Percentiles rank a stretch among this genome's conserved stretches.
phyloP scores from a whole-genome alignment of 1,284 basidiomycete species.

The Cutaneotrichosporon sp. region DNA sequence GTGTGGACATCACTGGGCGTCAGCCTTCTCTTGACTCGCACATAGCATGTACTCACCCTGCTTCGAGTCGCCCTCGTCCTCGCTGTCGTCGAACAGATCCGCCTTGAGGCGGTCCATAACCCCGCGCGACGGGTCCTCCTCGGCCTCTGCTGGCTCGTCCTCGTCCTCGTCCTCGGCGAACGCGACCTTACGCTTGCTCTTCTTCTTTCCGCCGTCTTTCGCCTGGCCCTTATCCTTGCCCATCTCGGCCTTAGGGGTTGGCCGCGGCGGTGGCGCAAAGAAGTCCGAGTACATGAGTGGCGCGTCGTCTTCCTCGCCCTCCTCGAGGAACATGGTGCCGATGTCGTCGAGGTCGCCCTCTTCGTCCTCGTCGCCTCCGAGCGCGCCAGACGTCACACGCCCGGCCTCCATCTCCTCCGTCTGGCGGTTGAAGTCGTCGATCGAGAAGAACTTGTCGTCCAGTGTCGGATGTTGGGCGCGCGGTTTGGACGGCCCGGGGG shows the following conservation, averaged over 20 bases:
- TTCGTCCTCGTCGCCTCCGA: slow-evolving; percentile 58
- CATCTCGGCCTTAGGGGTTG: slow-evolving; percentile 15
- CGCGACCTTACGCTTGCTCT: slow-evolving; percentile 44
- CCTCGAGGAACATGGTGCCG: slow-evolving; percentile 43
- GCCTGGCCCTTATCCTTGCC: slow-evolving; percentile 32
- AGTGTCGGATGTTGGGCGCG: slow-evolving; percentile 61
- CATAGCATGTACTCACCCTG: slow-evolving; percentile 32
- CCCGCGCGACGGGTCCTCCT: slow-evolving; percentile 40
- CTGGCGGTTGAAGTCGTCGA: slow-evolving; percentile 84
- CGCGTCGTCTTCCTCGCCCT: slow-evolving; percentile 52
- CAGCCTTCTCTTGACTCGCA: background rate
- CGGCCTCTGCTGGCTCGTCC: slow-evolving; percentile 30
- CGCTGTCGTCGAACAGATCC: slow-evolving; percentile 59
- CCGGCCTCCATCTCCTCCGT: slow-evolving; percentile 76
- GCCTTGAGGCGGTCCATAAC: slow-evolving; percentile 57
- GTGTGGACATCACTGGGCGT: slow-evolving; percentile 53
- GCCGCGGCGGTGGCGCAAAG: slow-evolving; percentile 60
- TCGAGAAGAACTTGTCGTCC: slow-evolving; percentile 92
- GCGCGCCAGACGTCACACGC: slow-evolving; percentile 62
- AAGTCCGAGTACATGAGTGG: slow-evolving; percentile 58
- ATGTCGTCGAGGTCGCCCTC: slow-evolving; percentile 57
- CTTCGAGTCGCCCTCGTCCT: slow-evolving; percentile 51
- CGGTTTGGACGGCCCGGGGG: slow-evolving; percentile 46
- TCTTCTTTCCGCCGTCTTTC: slow-evolving; percentile 45
- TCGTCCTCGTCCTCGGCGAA: slow-evolving; percentile 40